Percentiles rank a stretch among this genome's conserved stretches.
These are phyloP conservation scores for Termitomyces sp. DNA, from an alignment of 768 basidiomycete genomes.

Conservation along the genomic window DNA sequence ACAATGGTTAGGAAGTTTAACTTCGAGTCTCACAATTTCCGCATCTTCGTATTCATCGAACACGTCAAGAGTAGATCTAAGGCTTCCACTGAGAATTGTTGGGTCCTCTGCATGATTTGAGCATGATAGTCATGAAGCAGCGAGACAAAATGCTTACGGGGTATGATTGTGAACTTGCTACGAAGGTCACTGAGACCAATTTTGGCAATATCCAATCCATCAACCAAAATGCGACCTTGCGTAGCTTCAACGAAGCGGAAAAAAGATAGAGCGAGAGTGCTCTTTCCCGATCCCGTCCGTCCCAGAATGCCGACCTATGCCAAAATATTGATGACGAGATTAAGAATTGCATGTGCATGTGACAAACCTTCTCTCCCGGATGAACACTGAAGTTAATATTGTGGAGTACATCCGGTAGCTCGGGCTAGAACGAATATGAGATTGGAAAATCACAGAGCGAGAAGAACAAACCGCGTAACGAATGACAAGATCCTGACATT, in stretches of 20 bases:
- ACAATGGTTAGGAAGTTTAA: neutral
- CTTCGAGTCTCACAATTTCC: conserved; percentile 55
- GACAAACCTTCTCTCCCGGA: conserved; percentile 69
- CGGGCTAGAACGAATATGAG: conserved; percentile 45
- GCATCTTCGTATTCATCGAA: conserved; percentile 83
- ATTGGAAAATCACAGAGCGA: neutral
- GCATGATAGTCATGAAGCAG: neutral
- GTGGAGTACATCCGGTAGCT: conserved; percentile 83
- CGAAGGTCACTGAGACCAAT: conserved; percentile 82
- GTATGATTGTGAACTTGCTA: conserved; percentile 62
- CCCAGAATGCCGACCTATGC: conserved; percentile 64
- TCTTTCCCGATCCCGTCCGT: conserved; percentile 73
- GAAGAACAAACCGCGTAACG: conserved; percentile 61
- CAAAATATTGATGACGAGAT: neutral
- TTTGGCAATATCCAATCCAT: conserved; percentile 72
- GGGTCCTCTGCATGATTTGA: conserved; percentile 64
- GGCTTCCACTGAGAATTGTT: conserved; percentile 76
- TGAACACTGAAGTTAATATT: conserved; percentile 66
- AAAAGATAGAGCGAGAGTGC: conserved; percentile 71
- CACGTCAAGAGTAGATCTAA: conserved; percentile 79
- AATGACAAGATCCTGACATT: conserved; percentile 71
- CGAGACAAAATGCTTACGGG: conserved; percentile 39
- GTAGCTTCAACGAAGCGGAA: conserved; percentile 88
- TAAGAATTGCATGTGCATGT: neutral
- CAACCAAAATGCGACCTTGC: conserved; percentile 68